Conservation (phyloP, 2,329 filamentous ascomycete species). For the Nothophaeocryptopus gaeumannii region DNA sequence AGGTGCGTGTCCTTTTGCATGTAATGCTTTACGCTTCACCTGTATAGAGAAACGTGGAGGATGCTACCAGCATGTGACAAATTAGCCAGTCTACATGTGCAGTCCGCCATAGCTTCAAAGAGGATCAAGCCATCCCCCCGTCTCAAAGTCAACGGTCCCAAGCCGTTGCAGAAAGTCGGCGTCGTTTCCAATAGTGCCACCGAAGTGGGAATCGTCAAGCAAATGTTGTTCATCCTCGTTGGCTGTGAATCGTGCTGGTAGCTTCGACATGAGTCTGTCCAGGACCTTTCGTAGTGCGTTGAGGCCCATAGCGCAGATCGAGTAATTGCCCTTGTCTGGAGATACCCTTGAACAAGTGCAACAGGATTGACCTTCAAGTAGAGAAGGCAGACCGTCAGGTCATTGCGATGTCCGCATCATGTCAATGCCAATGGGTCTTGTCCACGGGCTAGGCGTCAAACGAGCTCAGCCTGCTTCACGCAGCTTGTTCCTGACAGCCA, state of each 20-base stretch:
- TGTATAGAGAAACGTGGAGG: too few relatives aligned
- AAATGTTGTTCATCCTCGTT: background rate
- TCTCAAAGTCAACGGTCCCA: conserved; percentile 19
- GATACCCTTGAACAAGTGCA: conserved; percentile 22
- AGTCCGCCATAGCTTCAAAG: background rate
- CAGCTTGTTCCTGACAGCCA: too few relatives aligned
- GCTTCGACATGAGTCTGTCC: conserved; percentile 16
- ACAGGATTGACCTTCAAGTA: conserved; percentile 22
- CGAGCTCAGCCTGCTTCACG: too few relatives aligned
- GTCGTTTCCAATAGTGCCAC: conserved; percentile 18
- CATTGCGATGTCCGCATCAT: conserved; percentile 20
- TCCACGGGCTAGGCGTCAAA: too few relatives aligned
- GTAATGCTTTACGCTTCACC: too few relatives aligned
- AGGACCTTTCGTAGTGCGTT: conserved; percentile 23
- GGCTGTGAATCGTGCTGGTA: background rate
- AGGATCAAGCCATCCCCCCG: conserved; percentile 10
- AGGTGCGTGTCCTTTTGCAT: too few relatives aligned
- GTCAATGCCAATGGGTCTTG: too few relatives aligned
- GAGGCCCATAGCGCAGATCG: conserved; percentile 21
- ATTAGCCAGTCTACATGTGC: too few relatives aligned
- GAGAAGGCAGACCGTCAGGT: conserved; percentile 20
- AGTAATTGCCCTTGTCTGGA: conserved; percentile 20
- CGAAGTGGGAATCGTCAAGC: conserved; percentile 10
- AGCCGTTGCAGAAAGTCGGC: conserved; percentile 24
- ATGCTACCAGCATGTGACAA: too few relatives aligned